Base-by-base conservation (phyloP, 2,329 filamentous ascomycete species). In the Apiospora pterosperma region DNA sequence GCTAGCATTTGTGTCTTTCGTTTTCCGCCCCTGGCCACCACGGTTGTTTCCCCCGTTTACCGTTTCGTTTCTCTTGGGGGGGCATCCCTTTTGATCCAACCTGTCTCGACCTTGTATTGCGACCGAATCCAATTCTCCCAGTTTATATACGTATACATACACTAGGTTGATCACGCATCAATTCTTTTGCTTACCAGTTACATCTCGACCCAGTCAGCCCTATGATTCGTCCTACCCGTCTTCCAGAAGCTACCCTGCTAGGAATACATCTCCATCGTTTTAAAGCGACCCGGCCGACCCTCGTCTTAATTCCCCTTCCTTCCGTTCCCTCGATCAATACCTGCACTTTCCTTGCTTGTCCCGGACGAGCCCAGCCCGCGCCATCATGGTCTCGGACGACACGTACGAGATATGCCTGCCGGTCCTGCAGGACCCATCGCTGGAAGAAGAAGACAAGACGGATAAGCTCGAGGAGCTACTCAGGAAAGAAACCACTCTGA, bases 391-490 rank as follows among this genome's bases (percentile, higher is more conserved):
- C 68, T 92, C 94, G 72, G 95, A 98, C 83, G 89, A 94, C 72
- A 89, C 95, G 64, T 97, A 96, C 82, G 93, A 97, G 72, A 87
- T 96, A 74, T 97, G 93, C 78, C 88, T 96, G 76, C 92, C 93
- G 62, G 87, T 97, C 75, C 86, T 99, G 69, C 90, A 96, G 81
- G 90, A 97, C 79, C 81, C 88, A 65, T 84, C 85, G 63, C 84
- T 97, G 67, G 92, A 97, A 72, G 96, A 98, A 68, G 96, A 99
- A 79, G 95, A 97, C 75, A 97, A 96, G 83, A 95, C 92, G 60
- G 95, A 98, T 79, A 92, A 88, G 79, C 84, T 97, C 62, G 94
- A 97, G 80, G 91, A 93, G 69, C 84, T 97, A 62, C 84, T 98
- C 72, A 90, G 89, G 78, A 90, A 89, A 71, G 89, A 94, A 79